A percentile compares a stretch with the other conserved stretches of the same genome.
These are phyloP conservation scores for Arthromyces matolae DNA, from an alignment of 768 basidiomycete genomes.

Conservation along the genomic window DNA sequence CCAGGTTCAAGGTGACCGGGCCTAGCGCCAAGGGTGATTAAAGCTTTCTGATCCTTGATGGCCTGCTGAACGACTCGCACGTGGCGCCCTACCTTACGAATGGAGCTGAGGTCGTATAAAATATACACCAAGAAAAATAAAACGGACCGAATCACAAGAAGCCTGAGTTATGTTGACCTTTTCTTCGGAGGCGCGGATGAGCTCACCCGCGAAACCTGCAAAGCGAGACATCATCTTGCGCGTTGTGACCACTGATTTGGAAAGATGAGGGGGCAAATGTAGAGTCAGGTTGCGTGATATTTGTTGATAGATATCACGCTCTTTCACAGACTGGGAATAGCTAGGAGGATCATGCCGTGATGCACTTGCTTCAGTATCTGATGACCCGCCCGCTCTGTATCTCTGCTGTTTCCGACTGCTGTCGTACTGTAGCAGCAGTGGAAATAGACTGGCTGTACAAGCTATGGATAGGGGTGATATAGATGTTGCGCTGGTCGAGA, in stretches of 20 bases:
- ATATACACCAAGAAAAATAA: neutral
- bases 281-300: conserved; percentile 13
- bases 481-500: conserved; percentile 10
- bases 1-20: conserved; percentile 38
- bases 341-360: too few relatives aligned
- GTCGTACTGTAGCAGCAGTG: conserved; percentile 47
- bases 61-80: conserved; percentile 74
- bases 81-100: conserved; percentile 69
- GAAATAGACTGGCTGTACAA: conserved; percentile 38
- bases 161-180: conserved; percentile 74
- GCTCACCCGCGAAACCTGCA: conserved; percentile 56
- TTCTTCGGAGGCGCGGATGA: conserved; percentile 65
- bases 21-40: conserved; percentile 34
- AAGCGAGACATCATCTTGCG: conserved; percentile 54
- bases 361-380: neutral
- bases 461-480: conserved; percentile 23
- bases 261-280: conserved; percentile 21
- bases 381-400: neutral
- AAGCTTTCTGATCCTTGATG: conserved; percentile 42
- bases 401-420: conserved; percentile 17
- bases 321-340: neutral
- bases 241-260: conserved; percentile 33
- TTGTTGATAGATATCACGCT: neutral
- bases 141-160: conserved; percentile 63
- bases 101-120: conserved; percentile 5